These are phyloP conservation scores for Fusarium siculi DNA, from an alignment of 2,329 filamentous ascomycete genomes.

Conservation along the genomic window DNA sequence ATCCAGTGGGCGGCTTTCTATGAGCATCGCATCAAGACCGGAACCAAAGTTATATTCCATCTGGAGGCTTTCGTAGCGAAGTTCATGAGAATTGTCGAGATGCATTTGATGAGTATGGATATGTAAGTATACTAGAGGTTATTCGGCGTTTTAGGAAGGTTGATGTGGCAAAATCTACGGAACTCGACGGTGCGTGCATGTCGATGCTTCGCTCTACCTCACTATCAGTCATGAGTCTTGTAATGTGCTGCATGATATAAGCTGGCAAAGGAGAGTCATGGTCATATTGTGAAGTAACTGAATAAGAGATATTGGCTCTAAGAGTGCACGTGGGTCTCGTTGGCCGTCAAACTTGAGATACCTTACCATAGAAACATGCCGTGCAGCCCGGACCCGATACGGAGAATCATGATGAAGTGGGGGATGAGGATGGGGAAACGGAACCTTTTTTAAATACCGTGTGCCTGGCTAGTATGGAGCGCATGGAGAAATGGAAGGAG, in stretches of 20 bases:
- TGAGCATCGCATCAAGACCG: constrained; percentile 92
- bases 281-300: background rate
- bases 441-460: constrained; percentile 16
- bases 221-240: background rate
- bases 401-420: constrained; percentile 21
- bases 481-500: constrained; percentile 21
- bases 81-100: constrained; percentile 96
- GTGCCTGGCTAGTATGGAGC: constrained; percentile 16
- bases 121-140: constrained; percentile 54
- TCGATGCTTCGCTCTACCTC: background rate
- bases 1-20: constrained; percentile 98
- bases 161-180: constrained; percentile 21
- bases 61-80: constrained; percentile 98
- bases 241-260: background rate
- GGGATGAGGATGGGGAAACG: constrained; percentile 38
- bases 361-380: background rate
- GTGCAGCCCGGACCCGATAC: constrained; percentile 7
- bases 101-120: constrained; percentile 90
- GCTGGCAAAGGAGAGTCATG: background rate
- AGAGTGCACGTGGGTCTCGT: constrained; percentile 2
- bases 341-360: constrained; percentile 1
- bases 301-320: background rate
- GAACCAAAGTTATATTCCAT: constrained; percentile 97
- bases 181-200: constrained; percentile 15
- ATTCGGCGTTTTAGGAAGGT: constrained; percentile 43